A percentile compares a stretch with the other conserved stretches of the same genome.
Conservation (phyloP, 169 alveolate genomes). For the Plasmodium fragile region DNA sequence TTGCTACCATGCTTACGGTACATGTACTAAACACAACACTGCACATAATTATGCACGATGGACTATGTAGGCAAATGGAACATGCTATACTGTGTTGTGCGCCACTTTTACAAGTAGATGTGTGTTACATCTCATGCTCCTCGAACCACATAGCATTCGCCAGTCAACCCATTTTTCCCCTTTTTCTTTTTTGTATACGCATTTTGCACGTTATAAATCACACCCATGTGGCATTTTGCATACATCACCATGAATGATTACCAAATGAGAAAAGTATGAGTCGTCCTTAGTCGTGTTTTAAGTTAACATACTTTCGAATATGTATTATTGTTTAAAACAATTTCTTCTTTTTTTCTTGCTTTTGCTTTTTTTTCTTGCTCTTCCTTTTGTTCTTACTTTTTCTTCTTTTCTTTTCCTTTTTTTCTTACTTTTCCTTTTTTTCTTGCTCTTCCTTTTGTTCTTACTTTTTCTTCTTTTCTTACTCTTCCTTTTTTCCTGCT, state of each 20-base stretch:
- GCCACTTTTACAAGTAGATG: neutral
- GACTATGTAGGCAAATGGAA: neutral
- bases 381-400: neutral
- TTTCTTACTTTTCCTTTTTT: no score
- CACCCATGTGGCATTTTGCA: slow-evolving; percentile 7
- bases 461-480: neutral
- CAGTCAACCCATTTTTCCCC: neutral
- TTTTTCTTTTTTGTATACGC: neutral
- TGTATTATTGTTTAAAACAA: slow-evolving; percentile 53
- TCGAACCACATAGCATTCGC: neutral
- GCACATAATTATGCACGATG: neutral
- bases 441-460: no score
- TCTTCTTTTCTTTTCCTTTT: neutral
- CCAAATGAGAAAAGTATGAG: slow-evolving; percentile 52
- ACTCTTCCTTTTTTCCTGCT: neutral
- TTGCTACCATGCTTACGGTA: neutral
- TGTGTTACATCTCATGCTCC: neutral
- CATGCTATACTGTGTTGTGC: neutral
- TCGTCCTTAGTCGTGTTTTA: slow-evolving; percentile 59
- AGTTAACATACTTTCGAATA: slow-evolving; percentile 69
- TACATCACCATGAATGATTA: slow-evolving; percentile 9
- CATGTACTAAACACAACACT: neutral
- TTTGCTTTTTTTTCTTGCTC: no score
- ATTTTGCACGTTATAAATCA: slow-evolving; percentile 3
- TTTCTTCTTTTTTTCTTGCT: neutral